Evolutionary conservation across 2,329 filamentous ascomycete genomes (phyloP).

Genomic region (Colletotrichum gloeosporioides): DNA sequence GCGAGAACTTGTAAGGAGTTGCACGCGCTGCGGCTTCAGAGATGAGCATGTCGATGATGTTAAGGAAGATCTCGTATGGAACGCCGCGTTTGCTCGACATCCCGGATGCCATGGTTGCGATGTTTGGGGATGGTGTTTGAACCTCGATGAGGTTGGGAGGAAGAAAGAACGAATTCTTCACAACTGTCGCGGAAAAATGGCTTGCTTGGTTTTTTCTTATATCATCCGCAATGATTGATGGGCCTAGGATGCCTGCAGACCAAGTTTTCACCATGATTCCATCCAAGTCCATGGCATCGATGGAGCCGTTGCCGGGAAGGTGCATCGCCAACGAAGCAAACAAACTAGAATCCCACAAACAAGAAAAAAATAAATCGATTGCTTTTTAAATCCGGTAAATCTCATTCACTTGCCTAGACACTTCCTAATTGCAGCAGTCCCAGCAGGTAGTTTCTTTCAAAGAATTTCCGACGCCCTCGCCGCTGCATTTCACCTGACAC

Average conservation of each 20-base stretch:
- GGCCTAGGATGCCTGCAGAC: not conserved
- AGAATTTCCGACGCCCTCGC: not conserved
- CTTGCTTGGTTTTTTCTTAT: too few species aligned
- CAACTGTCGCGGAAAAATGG: too few species aligned
- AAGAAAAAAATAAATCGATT: not conserved
- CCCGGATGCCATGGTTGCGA: not conserved
- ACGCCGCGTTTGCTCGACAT: not conserved
- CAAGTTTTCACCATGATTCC: not conserved
- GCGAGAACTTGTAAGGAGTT: not conserved
- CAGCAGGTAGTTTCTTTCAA: not conserved
- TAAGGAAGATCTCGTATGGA: not conserved
- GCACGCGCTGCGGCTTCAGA: not conserved
- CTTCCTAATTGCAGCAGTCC: not conserved
- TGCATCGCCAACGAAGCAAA: not conserved
- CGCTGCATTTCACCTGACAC: not conserved
- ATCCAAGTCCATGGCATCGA: not conserved
- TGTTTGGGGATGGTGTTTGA: not conserved
- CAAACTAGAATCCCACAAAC: not conserved
- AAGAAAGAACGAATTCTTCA: not conserved
- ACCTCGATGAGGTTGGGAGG: not conserved
- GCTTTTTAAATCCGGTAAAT: accelerated
- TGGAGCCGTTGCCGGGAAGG: not conserved
- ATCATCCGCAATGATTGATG: not conserved
- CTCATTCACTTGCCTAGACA: not conserved
- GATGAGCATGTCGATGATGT: not conserved